Conservation (phyloP, 2,329 filamentous ascomycete genomes). For the Diaporthe sp. region DNA sequence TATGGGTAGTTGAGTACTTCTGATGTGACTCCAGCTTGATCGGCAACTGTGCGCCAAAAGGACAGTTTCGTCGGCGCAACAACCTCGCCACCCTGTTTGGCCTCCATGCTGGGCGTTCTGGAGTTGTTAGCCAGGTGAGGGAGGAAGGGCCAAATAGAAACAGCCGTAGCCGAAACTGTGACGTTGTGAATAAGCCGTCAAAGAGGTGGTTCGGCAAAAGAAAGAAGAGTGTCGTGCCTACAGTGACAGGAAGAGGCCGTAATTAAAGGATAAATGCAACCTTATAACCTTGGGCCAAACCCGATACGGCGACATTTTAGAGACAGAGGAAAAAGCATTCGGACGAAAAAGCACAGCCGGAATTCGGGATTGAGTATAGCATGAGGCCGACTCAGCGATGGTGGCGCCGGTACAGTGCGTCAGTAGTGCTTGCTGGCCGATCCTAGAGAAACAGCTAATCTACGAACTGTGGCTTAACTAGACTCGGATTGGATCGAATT, state of each 20-base stretch:
- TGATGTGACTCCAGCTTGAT: slow-evolving; percentile 57
- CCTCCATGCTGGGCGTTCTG: background rate
- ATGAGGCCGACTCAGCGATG: background rate
- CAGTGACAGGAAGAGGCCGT: background rate
- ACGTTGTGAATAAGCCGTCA: background rate
- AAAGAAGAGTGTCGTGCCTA: background rate
- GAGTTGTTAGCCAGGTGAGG: background rate
- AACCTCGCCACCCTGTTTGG: background rate
- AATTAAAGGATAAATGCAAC: background rate
- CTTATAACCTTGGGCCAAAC: background rate
- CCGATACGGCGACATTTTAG: background rate
- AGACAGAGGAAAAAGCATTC: background rate
- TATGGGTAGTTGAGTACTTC: slow-evolving; percentile 43
- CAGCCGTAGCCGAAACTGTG: background rate
- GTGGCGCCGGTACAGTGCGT: background rate
- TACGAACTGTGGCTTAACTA: background rate
- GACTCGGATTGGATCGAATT: background rate
- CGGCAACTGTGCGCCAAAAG: slow-evolving; percentile 53
- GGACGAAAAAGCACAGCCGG: background rate
- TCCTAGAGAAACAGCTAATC: background rate
- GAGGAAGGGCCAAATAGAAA: background rate
- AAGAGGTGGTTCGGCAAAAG: background rate
- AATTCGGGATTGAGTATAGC: background rate
- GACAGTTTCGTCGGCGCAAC: slow-evolving; percentile 31
- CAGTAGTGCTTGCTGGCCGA: background rate